These are phyloP conservation scores for Trichophaea hybrida DNA, from an alignment of 2,329 filamentous ascomycete species.

Conservation along the genomic window DNA sequence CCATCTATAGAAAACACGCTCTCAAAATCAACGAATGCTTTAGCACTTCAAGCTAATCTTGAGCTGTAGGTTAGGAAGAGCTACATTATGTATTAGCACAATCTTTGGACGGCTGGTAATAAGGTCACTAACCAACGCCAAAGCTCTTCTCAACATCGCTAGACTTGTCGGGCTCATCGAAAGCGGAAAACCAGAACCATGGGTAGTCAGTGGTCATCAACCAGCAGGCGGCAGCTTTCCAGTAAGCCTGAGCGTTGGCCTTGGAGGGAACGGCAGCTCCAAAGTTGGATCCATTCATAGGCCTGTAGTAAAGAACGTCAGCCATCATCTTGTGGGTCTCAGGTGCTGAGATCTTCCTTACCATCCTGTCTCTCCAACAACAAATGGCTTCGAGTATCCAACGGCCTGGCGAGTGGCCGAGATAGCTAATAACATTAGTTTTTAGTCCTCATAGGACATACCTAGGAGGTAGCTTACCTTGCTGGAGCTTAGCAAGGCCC, in stretches of 20 bases:
- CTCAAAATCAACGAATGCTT: not conserved
- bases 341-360: too few species aligned
- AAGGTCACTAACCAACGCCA: slow-evolving; percentile 9
- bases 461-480: not conserved
- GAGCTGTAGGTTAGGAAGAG: not conserved
- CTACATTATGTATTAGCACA: not conserved
- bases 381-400: slow-evolving; percentile 39
- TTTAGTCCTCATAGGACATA: too few species aligned
- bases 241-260: slow-evolving; percentile 49
- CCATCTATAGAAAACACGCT: too few species aligned
- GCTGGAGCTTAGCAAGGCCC: slow-evolving; percentile 8
- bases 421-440: slow-evolving; percentile 3
- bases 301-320: not conserved
- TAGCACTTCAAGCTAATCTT: slow-evolving; percentile 13
- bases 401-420: slow-evolving; percentile 33
- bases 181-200: slow-evolving; percentile 27
- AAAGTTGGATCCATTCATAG: slow-evolving; percentile 40
- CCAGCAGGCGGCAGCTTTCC: slow-evolving; percentile 46
- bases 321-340: slow-evolving; percentile 25
- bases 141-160: slow-evolving; percentile 21
- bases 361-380: slow-evolving; percentile 54
- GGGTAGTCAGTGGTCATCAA: slow-evolving; percentile 18
- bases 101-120: too few species aligned
- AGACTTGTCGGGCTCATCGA: slow-evolving; percentile 19
- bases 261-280: slow-evolving; percentile 42